phyloP scores from a whole-genome alignment of 257 asterid genomes.

The Primulina huaijiensis region DNA sequence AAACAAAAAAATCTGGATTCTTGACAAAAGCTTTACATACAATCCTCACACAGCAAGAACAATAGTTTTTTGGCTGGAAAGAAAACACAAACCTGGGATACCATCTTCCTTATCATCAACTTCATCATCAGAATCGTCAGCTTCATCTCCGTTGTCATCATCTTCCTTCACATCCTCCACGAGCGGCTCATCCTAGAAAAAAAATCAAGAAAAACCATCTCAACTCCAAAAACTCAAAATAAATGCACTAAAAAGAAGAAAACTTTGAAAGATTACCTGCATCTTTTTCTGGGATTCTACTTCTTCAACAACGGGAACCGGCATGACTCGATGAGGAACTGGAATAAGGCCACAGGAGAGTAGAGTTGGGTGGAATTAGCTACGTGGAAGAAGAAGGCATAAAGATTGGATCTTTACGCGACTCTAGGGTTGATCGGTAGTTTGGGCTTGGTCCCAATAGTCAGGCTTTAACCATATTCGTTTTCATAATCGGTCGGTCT shows the following conservation, averaged over 20 bases:
- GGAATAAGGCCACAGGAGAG: background rate
- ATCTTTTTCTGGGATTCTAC: background rate
- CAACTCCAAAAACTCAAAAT: background rate
- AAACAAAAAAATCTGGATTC: background rate
- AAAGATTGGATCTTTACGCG: background rate
- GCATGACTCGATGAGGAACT: background rate
- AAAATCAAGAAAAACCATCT: background rate
- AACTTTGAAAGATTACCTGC: background rate
- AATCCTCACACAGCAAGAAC: background rate
- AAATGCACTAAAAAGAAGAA: background rate
- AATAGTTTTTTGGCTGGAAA: background rate
- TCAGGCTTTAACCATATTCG: background rate
- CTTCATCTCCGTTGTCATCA: background rate
- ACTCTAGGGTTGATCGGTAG: background rate
- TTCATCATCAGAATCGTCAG: background rate
- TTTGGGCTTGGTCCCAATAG: background rate
- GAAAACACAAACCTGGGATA: background rate
- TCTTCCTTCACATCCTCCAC: slow-evolving; percentile 1
- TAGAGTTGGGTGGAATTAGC: no score
- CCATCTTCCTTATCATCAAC: background rate
- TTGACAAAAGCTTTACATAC: background rate
- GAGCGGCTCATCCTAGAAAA: background rate
- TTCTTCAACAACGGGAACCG: background rate
- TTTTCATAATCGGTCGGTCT: no score
- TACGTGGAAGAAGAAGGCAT: background rate